phyloP scores from a whole-genome alignment of 805 yeast species.

The Starmerella kuoi region DNA sequence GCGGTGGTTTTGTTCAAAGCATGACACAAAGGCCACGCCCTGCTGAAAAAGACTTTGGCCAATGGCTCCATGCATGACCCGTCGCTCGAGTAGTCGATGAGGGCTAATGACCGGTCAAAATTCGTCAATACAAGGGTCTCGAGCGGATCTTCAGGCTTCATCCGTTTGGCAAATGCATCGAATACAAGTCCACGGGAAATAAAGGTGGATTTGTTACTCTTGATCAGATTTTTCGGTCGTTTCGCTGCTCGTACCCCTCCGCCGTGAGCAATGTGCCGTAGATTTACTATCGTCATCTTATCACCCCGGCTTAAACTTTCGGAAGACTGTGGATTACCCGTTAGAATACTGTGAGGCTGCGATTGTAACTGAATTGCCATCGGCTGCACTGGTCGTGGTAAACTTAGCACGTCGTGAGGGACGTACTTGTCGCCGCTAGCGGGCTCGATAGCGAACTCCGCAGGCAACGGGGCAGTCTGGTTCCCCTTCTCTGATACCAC shows the following conservation, averaged over 20 bases:
- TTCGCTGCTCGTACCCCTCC: background rate
- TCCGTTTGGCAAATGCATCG: slow-evolving; percentile 28
- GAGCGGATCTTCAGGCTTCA: slow-evolving; percentile 29
- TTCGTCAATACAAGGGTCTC: slow-evolving; percentile 26
- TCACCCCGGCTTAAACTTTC: slow-evolving; percentile 15
- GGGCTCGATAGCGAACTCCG: slow-evolving; percentile 4
- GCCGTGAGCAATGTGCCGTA: slow-evolving; percentile 2
- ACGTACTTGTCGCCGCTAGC: slow-evolving; percentile 27
- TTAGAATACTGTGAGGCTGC: slow-evolving; percentile 28
- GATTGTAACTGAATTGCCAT: background rate
- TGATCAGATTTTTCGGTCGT: slow-evolving; percentile 28
- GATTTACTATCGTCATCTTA: slow-evolving; percentile 8
- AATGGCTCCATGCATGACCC: slow-evolving; percentile 27
- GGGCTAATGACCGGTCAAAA: slow-evolving; percentile 15
- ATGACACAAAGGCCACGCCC: slow-evolving; percentile 32
- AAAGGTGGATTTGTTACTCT: slow-evolving; percentile 32
- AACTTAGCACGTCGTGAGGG: slow-evolving; percentile 24
- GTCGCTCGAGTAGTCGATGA: slow-evolving; percentile 23
- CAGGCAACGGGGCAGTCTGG: slow-evolving; percentile 11
- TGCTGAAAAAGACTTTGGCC: slow-evolving; percentile 30
- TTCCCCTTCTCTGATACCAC: slow-evolving; percentile 14
- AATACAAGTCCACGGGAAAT: slow-evolving; percentile 29
- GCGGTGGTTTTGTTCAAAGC: slow-evolving; percentile 27
- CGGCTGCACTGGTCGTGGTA: slow-evolving; percentile 29
- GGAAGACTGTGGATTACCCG: slow-evolving; percentile 27